These are phyloP conservation scores for Xylariaceae sp. DNA, from an alignment of 2,329 filamentous ascomycete species.

Conservation along the genomic window DNA sequence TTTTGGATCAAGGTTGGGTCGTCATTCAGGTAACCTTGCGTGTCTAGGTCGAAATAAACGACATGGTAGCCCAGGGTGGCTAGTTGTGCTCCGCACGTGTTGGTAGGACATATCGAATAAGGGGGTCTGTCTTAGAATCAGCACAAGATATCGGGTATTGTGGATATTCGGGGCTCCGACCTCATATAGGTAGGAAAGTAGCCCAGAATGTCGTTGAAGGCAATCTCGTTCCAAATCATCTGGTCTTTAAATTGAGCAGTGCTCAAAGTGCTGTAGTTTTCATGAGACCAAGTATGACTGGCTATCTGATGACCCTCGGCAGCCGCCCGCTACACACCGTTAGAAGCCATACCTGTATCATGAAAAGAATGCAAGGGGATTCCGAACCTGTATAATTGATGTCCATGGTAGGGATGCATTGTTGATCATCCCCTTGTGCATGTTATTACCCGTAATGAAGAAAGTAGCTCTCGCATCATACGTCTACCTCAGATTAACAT, in stretches of 20 bases:
- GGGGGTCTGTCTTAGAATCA: conserved; percentile 25
- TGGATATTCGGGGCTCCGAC: conserved; percentile 12
- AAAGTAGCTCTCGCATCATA: conserved; percentile 60
- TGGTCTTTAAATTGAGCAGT: conserved; percentile 29
- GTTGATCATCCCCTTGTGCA: conserved; percentile 49
- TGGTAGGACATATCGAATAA: conserved; percentile 29
- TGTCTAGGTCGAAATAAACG: conserved; percentile 32
- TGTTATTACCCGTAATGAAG: conserved; percentile 54
- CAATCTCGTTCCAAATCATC: conserved; percentile 34
- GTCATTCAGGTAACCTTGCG: conserved; percentile 31
- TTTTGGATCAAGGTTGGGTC: conserved; percentile 31
- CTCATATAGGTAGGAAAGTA: conserved; percentile 34
- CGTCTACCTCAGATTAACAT: no score
- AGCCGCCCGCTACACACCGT: conserved; percentile 30
- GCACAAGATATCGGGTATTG: conserved; percentile 1
- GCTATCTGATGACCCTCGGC: conserved; percentile 33
- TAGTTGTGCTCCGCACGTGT: conserved; percentile 25
- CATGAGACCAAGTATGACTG: conserved; percentile 34
- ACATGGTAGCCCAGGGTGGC: conserved; percentile 30
- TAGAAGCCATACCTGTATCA: conserved; percentile 5
- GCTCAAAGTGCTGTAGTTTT: conserved; percentile 30
- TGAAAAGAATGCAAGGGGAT: not conserved
- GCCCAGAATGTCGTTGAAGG: conserved; percentile 32
- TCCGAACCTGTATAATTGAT: conserved; percentile 27
- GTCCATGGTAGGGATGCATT: conserved; percentile 34